Conservation (phyloP, 2,329 filamentous ascomycete genomes). For the Colletotrichum filicis region DNA sequence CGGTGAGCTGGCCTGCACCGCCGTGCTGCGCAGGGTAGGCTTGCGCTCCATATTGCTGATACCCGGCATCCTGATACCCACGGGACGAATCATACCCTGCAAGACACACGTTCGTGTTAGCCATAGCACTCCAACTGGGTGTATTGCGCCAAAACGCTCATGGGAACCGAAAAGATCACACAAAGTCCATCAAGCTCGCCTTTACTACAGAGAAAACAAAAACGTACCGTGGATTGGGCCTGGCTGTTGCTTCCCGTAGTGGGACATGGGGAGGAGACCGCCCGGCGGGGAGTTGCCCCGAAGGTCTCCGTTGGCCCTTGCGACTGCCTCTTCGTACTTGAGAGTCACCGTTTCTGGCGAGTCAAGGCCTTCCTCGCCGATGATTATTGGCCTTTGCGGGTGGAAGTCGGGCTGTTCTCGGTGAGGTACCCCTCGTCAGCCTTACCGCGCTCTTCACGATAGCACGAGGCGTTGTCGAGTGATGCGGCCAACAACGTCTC, state of each 20-base stretch:
- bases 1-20: conserved; percentile 56
- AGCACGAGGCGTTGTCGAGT: background rate
- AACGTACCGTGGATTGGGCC: conserved; percentile 85
- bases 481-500: conserved; percentile 46
- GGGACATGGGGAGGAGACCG: conserved; percentile 76
- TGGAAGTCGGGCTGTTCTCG: conserved; percentile 60
- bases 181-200: background rate
- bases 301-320: conserved; percentile 63
- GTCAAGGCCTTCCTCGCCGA: conserved; percentile 65
- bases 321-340: conserved; percentile 66
- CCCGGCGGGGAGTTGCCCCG: conserved; percentile 66
- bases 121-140: background rate
- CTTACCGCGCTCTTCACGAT: conserved; percentile 1
- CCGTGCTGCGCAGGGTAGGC: conserved; percentile 56
- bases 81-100: conserved; percentile 70
- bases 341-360: conserved; percentile 68
- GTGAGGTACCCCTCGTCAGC: conserved; percentile 39
- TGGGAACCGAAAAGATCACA: background rate
- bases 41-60: conserved; percentile 63
- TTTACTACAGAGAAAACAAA: background rate
- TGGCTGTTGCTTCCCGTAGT: conserved; percentile 81
- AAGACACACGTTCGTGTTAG: background rate
- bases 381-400: conserved; percentile 66
- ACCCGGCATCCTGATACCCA: conserved; percentile 67
- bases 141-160: background rate